Evolutionary conservation across 2,329 filamentous ascomycete species (phyloP).

Genomic region (Hypoxylon sp.): DNA sequence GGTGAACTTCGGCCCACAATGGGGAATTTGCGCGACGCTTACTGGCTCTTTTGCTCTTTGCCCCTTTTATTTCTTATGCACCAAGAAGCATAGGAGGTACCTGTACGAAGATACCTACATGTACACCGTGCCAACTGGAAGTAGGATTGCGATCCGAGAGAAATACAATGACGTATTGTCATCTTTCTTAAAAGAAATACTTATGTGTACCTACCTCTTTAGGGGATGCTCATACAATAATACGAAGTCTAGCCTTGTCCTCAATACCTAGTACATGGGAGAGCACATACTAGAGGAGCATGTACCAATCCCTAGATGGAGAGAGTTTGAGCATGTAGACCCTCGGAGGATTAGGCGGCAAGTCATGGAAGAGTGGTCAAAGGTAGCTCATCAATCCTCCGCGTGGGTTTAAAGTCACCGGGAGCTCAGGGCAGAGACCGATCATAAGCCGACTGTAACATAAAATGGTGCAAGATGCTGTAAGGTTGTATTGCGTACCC

Average conservation of each 20-base stretch:
- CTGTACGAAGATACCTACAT: slow-evolving; percentile 1
- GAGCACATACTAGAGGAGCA: neutral
- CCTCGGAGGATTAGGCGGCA: neutral
- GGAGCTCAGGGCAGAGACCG: neutral
- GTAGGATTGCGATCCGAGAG: neutral
- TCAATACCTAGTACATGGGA: neutral
- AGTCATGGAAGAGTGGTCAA: neutral
- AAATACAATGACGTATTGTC: neutral
- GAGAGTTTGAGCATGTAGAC: neutral
- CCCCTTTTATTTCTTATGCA: neutral
- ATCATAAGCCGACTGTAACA: neutral
- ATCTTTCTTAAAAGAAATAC: neutral
- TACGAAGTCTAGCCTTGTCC: neutral
- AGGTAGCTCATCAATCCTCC: neutral
- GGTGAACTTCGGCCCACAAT: neutral
- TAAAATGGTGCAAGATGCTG: neutral
- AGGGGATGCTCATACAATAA: neutral
- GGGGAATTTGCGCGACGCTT: neutral
- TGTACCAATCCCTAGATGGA: neutral
- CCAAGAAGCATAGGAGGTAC: neutral
- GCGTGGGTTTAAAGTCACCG: neutral
- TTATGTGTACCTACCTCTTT: neutral
- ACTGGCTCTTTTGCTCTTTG: neutral
- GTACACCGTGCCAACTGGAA: neutral
- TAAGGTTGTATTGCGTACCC: neutral